A percentile compares a stretch with the other conserved stretches of the same genome.
phyloP scores from a whole-genome alignment of 2,329 filamentous ascomycete species.

The Delphinella strobiligena region DNA sequence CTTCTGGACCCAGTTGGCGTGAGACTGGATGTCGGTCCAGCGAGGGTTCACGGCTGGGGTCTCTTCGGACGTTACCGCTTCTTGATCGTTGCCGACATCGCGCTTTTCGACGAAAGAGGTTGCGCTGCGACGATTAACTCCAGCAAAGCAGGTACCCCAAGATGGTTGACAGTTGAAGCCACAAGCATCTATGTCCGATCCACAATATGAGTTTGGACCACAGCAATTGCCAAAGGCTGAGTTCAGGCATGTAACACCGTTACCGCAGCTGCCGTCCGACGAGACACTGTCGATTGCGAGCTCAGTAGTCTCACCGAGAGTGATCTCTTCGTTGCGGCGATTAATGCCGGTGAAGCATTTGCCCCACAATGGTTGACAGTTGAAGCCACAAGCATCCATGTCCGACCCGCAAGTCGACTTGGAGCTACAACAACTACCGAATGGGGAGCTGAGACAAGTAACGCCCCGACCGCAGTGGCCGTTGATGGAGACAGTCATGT shows the following conservation, averaged over 20 bases:
- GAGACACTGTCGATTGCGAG: conserved; percentile 2
- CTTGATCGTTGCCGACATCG: neutral
- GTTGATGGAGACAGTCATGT: conserved; percentile 5
- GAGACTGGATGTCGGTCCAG: neutral
- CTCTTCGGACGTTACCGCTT: neutral
- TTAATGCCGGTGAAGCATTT: conserved; percentile 2
- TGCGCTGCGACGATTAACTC: neutral
- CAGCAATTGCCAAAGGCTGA: conserved; percentile 9
- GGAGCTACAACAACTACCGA: conserved; percentile 6
- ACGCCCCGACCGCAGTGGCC: conserved; percentile 5
- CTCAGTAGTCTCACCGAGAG: neutral
- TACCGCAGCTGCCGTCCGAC: conserved; percentile 6
- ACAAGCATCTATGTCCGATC: conserved; percentile 6
- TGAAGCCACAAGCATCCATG: conserved; percentile 2
- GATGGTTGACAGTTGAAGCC: conserved; percentile 1
- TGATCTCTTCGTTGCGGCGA: neutral
- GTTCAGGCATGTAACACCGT: conserved; percentile 5
- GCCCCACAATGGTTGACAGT: conserved; percentile 4
- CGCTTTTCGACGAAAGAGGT: neutral
- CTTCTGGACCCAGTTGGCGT: neutral
- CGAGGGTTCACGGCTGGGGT: neutral
- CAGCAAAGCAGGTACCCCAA: conserved; percentile 2
- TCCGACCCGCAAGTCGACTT: conserved; percentile 6
- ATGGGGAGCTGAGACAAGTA: conserved; percentile 5
- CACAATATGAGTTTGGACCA: conserved; percentile 4